phyloP scores from a whole-genome alignment of 768 basidiomycete species.

The Tulasnella sp. region DNA sequence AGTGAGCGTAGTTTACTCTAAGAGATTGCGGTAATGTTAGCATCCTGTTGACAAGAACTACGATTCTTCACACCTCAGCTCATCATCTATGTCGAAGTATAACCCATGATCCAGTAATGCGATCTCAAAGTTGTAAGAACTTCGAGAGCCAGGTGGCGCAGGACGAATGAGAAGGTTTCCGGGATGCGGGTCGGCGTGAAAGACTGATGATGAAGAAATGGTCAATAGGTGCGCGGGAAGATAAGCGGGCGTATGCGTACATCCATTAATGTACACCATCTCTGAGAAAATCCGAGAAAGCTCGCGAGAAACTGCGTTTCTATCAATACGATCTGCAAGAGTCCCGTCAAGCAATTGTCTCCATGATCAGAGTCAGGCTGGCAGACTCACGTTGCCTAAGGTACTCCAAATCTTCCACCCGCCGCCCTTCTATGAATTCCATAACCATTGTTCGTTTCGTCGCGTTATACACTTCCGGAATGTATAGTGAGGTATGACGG shows the following conservation, averaged over 20 bases:
- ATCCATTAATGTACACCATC: conserved; percentile 95
- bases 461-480: conserved; percentile 66
- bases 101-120: conserved; percentile 85
- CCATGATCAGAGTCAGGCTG: not conserved
- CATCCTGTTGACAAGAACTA: not conserved
- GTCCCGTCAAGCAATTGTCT: not conserved
- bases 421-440: conserved; percentile 58
- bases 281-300: conserved; percentile 81
- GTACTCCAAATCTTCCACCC: conserved; percentile 15
- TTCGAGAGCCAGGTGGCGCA: conserved; percentile 46
- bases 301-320: conserved; percentile 88
- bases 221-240: conserved; percentile 49
- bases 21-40: not conserved
- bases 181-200: conserved; percentile 43
- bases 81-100: conserved; percentile 80
- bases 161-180: conserved; percentile 90
- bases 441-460: conserved; percentile 81
- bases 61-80: conserved; percentile 59
- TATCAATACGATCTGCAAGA: conserved; percentile 57
- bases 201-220: conserved; percentile 14
- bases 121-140: conserved; percentile 92
- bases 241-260: conserved; percentile 57
- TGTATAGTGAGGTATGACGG: conserved; percentile 66
- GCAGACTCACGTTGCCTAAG: not conserved
- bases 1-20: conserved; percentile 48